Evolutionary conservation across 2,329 filamentous ascomycete genomes (phyloP).

Genomic region (Tricladium varicosporioides): DNA sequence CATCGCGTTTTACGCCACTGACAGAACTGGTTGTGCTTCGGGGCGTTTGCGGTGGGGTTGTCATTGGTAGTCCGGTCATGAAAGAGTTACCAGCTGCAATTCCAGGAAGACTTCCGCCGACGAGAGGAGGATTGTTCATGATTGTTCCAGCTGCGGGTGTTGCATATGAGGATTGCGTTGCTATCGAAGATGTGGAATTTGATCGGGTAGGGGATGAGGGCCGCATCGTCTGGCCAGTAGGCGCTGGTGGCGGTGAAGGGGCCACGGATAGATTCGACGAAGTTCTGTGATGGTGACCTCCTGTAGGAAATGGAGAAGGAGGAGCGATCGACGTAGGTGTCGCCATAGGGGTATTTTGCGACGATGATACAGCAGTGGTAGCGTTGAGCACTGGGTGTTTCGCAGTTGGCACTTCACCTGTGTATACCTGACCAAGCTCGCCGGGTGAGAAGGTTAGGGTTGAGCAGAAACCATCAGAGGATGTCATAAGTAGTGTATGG

Average conservation of each 20-base stretch:
- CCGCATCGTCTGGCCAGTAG: constrained; percentile 50
- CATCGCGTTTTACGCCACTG: constrained; percentile 55
- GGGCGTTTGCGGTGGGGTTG: constrained; percentile 89
- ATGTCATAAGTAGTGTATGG: constrained; percentile 85
- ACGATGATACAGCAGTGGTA: constrained; percentile 45
- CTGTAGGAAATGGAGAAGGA: constrained; percentile 51
- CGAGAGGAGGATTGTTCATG: constrained; percentile 75
- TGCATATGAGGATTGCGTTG: constrained; percentile 58
- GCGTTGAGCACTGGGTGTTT: constrained; percentile 41
- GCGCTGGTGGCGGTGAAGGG: constrained; percentile 58
- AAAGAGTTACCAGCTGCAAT: constrained; percentile 66
- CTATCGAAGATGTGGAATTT: constrained; percentile 80
- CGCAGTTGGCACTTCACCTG: constrained; percentile 57
- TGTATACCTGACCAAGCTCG: constrained; percentile 81
- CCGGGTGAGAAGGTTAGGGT: constrained; percentile 79
- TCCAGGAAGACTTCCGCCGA: constrained; percentile 72
- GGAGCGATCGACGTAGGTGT: constrained; percentile 68
- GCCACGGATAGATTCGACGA: constrained; percentile 56
- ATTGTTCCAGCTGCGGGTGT: constrained; percentile 42
- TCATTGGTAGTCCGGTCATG: constrained; percentile 66
- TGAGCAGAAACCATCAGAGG: constrained; percentile 96
- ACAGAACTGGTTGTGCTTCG: constrained; percentile 57
- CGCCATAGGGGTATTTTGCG: constrained; percentile 66
- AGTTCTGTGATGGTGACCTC: constrained; percentile 51
- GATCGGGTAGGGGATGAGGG: constrained; percentile 79